Conservation (phyloP, 2,329 filamentous ascomycete genomes). For the Beauveria brongniartii region DNA sequence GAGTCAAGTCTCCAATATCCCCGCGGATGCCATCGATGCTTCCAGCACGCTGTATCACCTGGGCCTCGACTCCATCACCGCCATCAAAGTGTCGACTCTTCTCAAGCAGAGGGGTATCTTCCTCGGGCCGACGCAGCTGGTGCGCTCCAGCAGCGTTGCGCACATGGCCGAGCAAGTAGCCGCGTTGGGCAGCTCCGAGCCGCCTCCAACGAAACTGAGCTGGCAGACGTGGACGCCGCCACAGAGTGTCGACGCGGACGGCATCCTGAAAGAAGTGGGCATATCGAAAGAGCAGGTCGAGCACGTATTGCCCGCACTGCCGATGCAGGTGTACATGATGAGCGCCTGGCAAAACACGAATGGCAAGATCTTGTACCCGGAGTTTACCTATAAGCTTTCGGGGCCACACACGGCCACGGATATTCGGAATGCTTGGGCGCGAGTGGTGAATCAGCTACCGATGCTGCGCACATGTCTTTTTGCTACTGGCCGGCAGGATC, state of each 20-base stretch:
- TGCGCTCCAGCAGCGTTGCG: slow-evolving; percentile 55
- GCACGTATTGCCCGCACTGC: slow-evolving; percentile 56
- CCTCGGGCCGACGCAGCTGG: slow-evolving; percentile 62
- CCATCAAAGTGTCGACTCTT: slow-evolving; percentile 72
- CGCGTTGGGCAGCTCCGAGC: neutral
- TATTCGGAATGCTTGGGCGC: slow-evolving; percentile 54
- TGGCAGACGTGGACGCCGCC: slow-evolving; percentile 23
- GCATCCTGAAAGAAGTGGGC: slow-evolving; percentile 30
- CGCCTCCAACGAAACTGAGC: neutral
- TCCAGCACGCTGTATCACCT: slow-evolving; percentile 69
- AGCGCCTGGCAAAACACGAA: slow-evolving; percentile 62
- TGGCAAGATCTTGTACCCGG: slow-evolving; percentile 64
- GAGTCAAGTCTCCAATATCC: slow-evolving; percentile 51
- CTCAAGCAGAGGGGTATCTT: slow-evolving; percentile 55
- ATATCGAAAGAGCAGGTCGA: slow-evolving; percentile 42
- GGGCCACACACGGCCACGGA: slow-evolving; percentile 27
- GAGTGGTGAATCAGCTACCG: slow-evolving; percentile 45
- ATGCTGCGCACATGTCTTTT: slow-evolving; percentile 64
- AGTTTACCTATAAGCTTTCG: slow-evolving; percentile 54
- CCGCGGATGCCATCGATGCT: slow-evolving; percentile 48
- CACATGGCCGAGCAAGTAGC: slow-evolving; percentile 46
- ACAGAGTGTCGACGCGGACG: slow-evolving; percentile 27
- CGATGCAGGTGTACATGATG: slow-evolving; percentile 77
- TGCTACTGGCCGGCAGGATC: slow-evolving; percentile 33
- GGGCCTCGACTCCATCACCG: slow-evolving; percentile 84